These are phyloP conservation scores for Pyrus bretschneideri DNA, from an alignment of 306 rosid genomes.

Conservation along the genomic window DNA sequence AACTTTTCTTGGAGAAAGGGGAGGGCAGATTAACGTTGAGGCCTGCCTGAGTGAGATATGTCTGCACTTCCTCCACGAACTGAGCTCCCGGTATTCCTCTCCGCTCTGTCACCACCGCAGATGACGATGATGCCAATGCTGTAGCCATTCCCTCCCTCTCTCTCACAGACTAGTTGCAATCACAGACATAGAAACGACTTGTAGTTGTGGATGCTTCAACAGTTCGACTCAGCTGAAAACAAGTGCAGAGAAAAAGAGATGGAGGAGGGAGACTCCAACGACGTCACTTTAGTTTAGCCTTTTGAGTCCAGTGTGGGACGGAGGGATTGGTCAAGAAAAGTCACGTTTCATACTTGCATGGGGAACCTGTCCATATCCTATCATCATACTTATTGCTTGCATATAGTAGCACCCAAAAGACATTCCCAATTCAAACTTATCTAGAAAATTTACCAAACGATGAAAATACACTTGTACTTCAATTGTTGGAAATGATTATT, in stretches of 20 bases:
- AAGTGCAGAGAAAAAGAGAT: background rate
- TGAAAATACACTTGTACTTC: too few relatives aligned
- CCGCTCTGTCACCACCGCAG: conserved; percentile 46
- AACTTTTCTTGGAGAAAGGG: conserved; percentile 67
- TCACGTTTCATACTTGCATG: too few relatives aligned
- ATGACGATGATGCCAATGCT: conserved; percentile 31
- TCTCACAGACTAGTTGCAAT: background rate
- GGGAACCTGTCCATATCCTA: too few relatives aligned
- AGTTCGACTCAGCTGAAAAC: background rate
- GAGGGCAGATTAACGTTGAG: conserved; percentile 64
- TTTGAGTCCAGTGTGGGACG: background rate
- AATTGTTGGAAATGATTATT: too few relatives aligned
- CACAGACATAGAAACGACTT: background rate
- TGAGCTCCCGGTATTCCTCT: conserved; percentile 91
- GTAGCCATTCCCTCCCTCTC: conserved; percentile 33
- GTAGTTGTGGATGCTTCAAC: background rate
- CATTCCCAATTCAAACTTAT: too few relatives aligned
- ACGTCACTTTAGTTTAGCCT: background rate
- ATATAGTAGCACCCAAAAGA: too few relatives aligned
- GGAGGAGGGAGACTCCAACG: background rate
- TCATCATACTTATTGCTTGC: too few relatives aligned
- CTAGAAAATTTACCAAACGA: too few relatives aligned
- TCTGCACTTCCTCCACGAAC: conserved; percentile 84
- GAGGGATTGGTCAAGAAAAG: too few relatives aligned
- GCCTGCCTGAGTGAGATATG: conserved; percentile 59